Evolutionary conservation across 176 grass and related monocot species (phyloP), one percentile per base, ranked within the genome.

Genomic region (Olyra latifolia): DNA sequence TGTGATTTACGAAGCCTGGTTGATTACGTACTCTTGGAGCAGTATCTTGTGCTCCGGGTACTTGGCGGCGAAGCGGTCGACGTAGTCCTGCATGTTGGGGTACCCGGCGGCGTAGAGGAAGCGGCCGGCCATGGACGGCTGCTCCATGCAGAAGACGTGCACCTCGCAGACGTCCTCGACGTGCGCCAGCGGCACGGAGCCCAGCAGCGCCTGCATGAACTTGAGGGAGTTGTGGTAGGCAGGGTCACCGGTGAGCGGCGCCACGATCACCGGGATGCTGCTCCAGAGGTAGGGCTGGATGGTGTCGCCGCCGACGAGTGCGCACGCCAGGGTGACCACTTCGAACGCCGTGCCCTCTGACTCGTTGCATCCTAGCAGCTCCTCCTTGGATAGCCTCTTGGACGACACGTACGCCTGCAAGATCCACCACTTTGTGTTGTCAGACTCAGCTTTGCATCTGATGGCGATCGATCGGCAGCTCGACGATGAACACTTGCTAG

Each of bases 341-440:
- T 90, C 88, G 22, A 88, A 29, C 28, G 82, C 42, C 46, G n/a
- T n/a, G n/a, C n/a, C n/a, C n/a, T n/a, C n/a, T n/a, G n/a, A n/a
- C n/a, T n/a, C n/a, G n/a, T n/a, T 94, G 74, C 83, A 76, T 20
- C 29, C 13, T 9, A 94, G 69, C 19, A 94, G 80, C 86, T 88
- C 79, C 83, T 84, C 74, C 86, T 94, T 87, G 0, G 87, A 87
- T 23, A 82, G 79, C 11, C 65, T 44, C 57, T 97, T 97, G 62
- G 88, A 97, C 9, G 32, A 62, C 71, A 81, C 70, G 32, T 93
- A 91, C 5, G 28, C 79, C 89, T 92, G 67, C 39, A 42, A 65
- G 54, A n/a, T 9, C 12, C 61, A 10, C 35, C 15, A 63, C n/a
- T n/a, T n/a, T n/a, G n/a, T n/a, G n/a, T n/a, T n/a, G n/a, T n/a